Percentiles rank a stretch among this genome's conserved stretches.
Conservation (phyloP, 176 grass and related monocot species). For the Avena insularis region DNA sequence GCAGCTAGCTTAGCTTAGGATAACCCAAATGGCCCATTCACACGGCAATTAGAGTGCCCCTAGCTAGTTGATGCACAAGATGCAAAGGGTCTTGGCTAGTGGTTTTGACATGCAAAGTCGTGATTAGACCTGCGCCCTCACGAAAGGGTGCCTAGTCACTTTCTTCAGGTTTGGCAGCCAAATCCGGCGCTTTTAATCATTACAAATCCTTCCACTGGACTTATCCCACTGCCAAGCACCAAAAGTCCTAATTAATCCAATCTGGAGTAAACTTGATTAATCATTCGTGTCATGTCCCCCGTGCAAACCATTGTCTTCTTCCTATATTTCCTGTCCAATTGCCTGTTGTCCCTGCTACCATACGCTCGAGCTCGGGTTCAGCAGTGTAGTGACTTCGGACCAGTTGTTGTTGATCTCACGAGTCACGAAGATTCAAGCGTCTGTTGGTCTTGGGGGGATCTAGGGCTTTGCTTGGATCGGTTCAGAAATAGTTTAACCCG, state of each 20-base stretch:
- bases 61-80: not conserved
- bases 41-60: not conserved
- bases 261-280: constrained; percentile 3
- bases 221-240: not conserved
- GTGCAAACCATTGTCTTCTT: not conserved
- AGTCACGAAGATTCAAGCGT: not conserved
- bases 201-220: constrained; percentile 12
- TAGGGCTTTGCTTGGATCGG: no score
- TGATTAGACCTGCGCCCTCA: constrained; percentile 16
- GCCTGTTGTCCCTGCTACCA: not conserved
- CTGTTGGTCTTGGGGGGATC: no score
- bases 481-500: no score
- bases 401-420: not conserved
- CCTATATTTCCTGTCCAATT: not conserved
- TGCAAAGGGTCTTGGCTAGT: not conserved
- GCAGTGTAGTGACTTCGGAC: not conserved
- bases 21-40: not conserved
- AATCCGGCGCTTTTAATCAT: constrained; percentile 36
- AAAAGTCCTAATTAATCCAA: not conserved
- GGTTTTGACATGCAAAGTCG: not conserved
- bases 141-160: not conserved
- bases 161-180: constrained; percentile 27
- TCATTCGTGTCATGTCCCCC: not conserved
- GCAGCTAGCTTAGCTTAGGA: not conserved
- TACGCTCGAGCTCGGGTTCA: not conserved